phyloP scores from a whole-genome alignment of 345 rosid genomes.

The Aegle marmelos region DNA sequence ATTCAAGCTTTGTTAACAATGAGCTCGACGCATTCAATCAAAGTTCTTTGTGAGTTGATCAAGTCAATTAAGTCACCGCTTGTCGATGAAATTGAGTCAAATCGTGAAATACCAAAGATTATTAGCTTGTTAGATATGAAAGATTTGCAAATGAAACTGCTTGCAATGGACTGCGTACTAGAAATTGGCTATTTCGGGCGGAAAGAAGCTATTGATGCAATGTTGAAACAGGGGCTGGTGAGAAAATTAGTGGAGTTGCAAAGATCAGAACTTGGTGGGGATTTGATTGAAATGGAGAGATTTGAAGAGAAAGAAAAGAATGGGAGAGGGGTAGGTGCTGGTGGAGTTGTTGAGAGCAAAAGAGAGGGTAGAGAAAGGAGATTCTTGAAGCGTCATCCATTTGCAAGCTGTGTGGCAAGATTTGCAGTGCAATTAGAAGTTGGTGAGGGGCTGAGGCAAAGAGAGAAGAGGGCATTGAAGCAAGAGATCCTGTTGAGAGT shows the following conservation, averaged over 20 bases:
- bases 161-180: conserved; percentile 51
- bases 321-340: not conserved
- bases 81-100: conserved; percentile 51
- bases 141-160: conserved; percentile 36
- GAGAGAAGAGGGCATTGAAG: conserved; percentile 67
- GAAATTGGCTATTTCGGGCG: conserved; percentile 69
- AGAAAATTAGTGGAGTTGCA: conserved; percentile 56
- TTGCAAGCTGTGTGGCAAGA: conserved; percentile 67
- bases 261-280: conserved; percentile 54
- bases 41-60: conserved; percentile 41
- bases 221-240: conserved; percentile 42
- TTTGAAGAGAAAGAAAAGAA: conserved; percentile 14
- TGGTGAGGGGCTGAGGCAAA: conserved; percentile 69
- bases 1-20: conserved; percentile 44
- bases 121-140: conserved; percentile 37
- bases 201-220: conserved; percentile 58
- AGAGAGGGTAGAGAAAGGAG: conserved; percentile 19
- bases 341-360: conserved; percentile 11
- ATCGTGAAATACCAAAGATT: conserved; percentile 45
- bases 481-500: conserved; percentile 43
- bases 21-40: conserved; percentile 32
- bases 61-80: conserved; percentile 56
- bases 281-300: conserved; percentile 47
- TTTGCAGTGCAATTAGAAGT: conserved; percentile 74
- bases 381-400: conserved; percentile 49